phyloP scores from a whole-genome alignment of 2,329 filamentous ascomycete genomes.

The Diaporthe longicolla region DNA sequence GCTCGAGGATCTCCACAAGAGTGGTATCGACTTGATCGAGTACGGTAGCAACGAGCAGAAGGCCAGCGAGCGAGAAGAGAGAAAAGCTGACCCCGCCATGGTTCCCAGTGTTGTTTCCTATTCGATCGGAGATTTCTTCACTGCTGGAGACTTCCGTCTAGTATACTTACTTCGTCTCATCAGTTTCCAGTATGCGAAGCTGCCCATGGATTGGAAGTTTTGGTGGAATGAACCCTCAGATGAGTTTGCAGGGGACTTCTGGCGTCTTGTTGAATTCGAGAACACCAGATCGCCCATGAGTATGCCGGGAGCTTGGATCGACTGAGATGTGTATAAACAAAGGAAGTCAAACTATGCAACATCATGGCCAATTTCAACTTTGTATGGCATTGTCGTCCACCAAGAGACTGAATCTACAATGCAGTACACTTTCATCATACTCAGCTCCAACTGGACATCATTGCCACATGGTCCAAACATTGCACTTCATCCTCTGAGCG shows the following conservation, averaged over 20 bases:
- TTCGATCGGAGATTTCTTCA: background rate
- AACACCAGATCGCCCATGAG: background rate
- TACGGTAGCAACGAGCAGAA: background rate
- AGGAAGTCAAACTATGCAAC: too few species aligned
- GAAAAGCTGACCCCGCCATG: accelerated
- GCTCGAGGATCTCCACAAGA: background rate
- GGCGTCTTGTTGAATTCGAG: background rate
- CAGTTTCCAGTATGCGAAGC: background rate
- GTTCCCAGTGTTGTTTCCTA: background rate
- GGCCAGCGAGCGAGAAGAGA: background rate
- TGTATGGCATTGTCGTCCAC: too few species aligned
- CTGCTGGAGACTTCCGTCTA: background rate
- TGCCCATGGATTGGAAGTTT: background rate
- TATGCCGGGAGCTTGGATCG: slow-evolving; percentile 1
- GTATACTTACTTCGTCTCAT: background rate
- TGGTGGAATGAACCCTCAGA: slow-evolving; percentile 17
- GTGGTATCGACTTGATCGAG: background rate
- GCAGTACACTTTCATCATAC: too few species aligned
- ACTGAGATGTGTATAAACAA: background rate
- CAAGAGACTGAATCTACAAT: too few species aligned
- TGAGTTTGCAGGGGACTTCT: background rate
- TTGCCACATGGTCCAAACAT: too few species aligned
- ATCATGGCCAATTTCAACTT: too few species aligned
- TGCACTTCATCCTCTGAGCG: too few species aligned
- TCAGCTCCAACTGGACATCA: too few species aligned